phyloP scores from a whole-genome alignment of 1,284 basidiomycete genomes.

The Porodaedalea pini region DNA sequence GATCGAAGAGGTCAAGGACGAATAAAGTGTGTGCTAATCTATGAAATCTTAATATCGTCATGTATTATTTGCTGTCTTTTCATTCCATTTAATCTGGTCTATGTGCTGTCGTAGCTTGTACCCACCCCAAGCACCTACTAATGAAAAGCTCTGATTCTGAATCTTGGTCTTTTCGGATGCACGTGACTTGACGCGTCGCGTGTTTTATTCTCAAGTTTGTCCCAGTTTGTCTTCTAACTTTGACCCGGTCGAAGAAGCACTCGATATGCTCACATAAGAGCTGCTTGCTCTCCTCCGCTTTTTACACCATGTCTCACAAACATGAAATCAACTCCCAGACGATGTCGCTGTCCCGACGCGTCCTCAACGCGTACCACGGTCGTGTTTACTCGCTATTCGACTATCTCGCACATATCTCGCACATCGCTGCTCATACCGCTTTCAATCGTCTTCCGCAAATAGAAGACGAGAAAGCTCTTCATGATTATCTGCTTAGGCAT shows the following conservation, averaged over 20 bases:
- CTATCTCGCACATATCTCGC: constrained; percentile 1
- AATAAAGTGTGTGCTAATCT: not conserved
- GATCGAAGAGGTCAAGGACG: constrained; percentile 14
- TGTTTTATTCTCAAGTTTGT: too few relatives aligned
- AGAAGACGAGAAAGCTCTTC: not conserved
- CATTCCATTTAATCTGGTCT: not conserved
- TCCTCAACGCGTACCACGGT: constrained; percentile 17
- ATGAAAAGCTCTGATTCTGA: too few relatives aligned
- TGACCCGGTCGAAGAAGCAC: too few relatives aligned
- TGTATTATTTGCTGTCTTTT: not conserved
- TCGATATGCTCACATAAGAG: too few relatives aligned
- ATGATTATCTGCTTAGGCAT: constrained; percentile 24
- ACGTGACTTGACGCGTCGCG: constrained; percentile 4
- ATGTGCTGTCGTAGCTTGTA: not conserved
- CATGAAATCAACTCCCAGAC: not conserved
- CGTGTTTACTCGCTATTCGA: constrained; percentile 9
- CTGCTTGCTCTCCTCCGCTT: not conserved
- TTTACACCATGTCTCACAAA: not conserved
- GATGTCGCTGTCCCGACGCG: not conserved
- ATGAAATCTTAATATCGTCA: not conserved
- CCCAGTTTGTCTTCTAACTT: not conserved
- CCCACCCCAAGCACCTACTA: not conserved
- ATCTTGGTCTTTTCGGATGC: too few relatives aligned
- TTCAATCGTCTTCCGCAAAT: not conserved
- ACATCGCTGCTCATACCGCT: not conserved